phyloP scores from a whole-genome alignment of 805 yeast species.

The Teunomyces funiuensis region DNA sequence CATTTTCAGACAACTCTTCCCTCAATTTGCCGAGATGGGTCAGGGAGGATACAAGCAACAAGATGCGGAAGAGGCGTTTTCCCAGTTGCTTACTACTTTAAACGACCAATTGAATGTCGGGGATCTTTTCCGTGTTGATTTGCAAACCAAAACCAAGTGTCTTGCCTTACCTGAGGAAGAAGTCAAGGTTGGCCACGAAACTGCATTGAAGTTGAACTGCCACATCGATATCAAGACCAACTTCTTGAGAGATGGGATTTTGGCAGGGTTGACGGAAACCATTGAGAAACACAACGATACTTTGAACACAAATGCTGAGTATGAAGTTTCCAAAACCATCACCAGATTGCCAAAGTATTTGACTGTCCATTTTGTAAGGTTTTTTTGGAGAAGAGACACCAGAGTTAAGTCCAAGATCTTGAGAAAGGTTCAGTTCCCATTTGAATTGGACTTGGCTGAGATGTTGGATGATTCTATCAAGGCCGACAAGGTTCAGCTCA shows the following conservation, averaged over 20 bases:
- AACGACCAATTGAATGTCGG: conserved; percentile 50
- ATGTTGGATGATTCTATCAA: conserved; percentile 78
- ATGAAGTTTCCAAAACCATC: conserved; percentile 59
- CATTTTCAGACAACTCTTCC: conserved; percentile 64
- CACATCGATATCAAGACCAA: conserved; percentile 86
- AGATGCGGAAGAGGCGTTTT: conserved; percentile 96
- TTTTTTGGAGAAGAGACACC: conserved; percentile 93
- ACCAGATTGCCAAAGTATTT: conserved; percentile 82
- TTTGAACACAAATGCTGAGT: conserved; percentile 69
- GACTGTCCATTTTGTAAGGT: conserved; percentile 90
- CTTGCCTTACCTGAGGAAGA: conserved; percentile 43
- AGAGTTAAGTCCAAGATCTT: conserved; percentile 88
- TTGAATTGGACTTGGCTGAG: conserved; percentile 85
- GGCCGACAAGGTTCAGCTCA: conserved; percentile 60
- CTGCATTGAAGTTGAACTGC: conserved; percentile 77
- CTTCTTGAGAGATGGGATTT: conserved; percentile 81
- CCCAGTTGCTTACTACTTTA: conserved; percentile 65
- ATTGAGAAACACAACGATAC: conserved; percentile 75
- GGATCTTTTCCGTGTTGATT: conserved; percentile 61
- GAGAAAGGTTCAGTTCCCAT: conserved; percentile 93
- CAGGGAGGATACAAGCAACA: conserved; percentile 84
- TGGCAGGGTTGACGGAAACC: conserved; percentile 69
- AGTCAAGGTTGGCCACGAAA: conserved; percentile 32
- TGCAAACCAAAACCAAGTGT: conserved; percentile 64
- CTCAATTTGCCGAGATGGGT: conserved; percentile 87